Conservation (phyloP, 805 yeast genomes). For the Lachancea fermentati region DNA sequence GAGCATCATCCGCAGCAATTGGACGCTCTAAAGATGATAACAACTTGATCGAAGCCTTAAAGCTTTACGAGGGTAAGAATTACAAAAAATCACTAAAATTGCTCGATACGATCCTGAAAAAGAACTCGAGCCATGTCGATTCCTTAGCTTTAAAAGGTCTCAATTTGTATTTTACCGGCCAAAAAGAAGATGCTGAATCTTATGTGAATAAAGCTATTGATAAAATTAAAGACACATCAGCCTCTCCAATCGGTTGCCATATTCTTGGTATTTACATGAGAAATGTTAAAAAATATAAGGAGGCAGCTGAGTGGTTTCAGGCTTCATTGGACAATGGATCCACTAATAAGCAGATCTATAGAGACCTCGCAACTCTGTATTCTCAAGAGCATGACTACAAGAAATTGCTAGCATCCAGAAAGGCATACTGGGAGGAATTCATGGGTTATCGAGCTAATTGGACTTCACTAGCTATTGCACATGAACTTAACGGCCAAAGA, state of each 20-base stretch:
- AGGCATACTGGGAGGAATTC: conserved; percentile 59
- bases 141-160: conserved; percentile 83
- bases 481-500: conserved; percentile 65
- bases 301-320: conserved; percentile 73
- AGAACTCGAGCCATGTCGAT: conserved; percentile 70
- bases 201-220: conserved; percentile 56
- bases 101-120: conserved; percentile 71
- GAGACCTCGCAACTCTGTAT: conserved; percentile 78
- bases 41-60: conserved; percentile 74
- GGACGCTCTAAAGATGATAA: conserved; percentile 58
- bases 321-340: conserved; percentile 74
- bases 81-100: conserved; percentile 79
- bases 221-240: conserved; percentile 41
- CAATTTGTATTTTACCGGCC: conserved; percentile 50
- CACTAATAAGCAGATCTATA: conserved; percentile 67
- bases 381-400: conserved; percentile 73
- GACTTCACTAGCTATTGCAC: conserved; percentile 84
- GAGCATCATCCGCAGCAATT: conserved; percentile 10
- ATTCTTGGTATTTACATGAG: conserved; percentile 81
- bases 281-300: conserved; percentile 58
- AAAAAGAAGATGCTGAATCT: conserved; percentile 55
- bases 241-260: conserved; percentile 72
- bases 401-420: conserved; percentile 57
- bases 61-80: conserved; percentile 76
- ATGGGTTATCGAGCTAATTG: conserved; percentile 87